These are phyloP conservation scores for Claviceps paspali DNA, from an alignment of 2,329 filamentous ascomycete genomes.

Conservation along the genomic window DNA sequence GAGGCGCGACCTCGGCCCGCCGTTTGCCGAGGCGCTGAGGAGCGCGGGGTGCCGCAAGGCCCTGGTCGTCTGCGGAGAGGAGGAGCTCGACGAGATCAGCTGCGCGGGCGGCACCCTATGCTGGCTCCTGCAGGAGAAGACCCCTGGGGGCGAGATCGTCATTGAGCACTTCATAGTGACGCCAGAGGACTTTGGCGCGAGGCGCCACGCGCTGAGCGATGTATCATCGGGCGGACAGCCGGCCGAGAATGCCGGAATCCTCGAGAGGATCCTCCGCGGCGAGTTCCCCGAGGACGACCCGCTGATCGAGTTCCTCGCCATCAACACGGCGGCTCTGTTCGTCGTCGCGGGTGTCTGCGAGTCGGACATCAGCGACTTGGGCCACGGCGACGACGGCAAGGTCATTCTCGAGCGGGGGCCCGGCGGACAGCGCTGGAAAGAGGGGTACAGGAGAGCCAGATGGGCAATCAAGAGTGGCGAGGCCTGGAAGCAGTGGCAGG, in stretches of 20 bases:
- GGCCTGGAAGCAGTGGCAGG: constrained; percentile 68
- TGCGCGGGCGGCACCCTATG: constrained; percentile 80
- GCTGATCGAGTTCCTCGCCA: constrained; percentile 81
- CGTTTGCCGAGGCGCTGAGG: constrained; percentile 74
- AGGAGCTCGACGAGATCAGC: constrained; percentile 90
- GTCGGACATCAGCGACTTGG: constrained; percentile 65
- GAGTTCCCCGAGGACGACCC: constrained; percentile 63
- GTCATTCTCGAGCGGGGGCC: constrained; percentile 74
- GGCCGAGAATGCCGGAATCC: constrained; percentile 70
- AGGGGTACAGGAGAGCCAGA: constrained; percentile 72
- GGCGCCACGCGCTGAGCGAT: constrained; percentile 53
- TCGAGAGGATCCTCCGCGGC: constrained; percentile 61
- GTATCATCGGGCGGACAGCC: constrained; percentile 80
- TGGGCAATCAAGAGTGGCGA: constrained; percentile 80
- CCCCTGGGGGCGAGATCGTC: constrained; percentile 26
- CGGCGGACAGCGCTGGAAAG: constrained; percentile 83
- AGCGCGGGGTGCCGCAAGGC: constrained; percentile 68
- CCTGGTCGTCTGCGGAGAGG: constrained; percentile 80
- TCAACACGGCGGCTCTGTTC: constrained; percentile 82
- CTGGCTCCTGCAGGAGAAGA: constrained; percentile 56
- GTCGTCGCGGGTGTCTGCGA: constrained; percentile 81
- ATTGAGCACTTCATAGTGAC: constrained; percentile 65
- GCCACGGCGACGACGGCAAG: constrained; percentile 60
- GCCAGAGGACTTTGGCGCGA: constrained; percentile 78
- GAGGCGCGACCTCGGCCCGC: constrained; percentile 67